A percentile compares a stretch with the other conserved stretches of the same genome.
phyloP scores from a whole-genome alignment of 345 rosid species.

The Brassica incana region DNA sequence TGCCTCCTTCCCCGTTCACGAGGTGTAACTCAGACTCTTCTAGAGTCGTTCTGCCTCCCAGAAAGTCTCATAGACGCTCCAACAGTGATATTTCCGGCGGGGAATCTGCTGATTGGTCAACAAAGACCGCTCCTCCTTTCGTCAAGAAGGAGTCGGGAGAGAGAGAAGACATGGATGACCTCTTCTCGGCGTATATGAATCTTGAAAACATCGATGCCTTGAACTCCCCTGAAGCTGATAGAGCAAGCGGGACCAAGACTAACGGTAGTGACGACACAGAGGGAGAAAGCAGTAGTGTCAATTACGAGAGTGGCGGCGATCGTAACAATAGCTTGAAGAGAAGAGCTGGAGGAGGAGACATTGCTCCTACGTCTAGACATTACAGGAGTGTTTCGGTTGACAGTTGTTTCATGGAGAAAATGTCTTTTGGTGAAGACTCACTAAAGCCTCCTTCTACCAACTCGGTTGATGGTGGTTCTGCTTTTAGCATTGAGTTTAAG shows the following conservation, averaged over 20 bases:
- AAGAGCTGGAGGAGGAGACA: slow-evolving; percentile 67
- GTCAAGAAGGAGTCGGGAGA: slow-evolving; percentile 57
- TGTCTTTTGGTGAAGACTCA: slow-evolving; percentile 74
- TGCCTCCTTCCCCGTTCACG: slow-evolving; percentile 69
- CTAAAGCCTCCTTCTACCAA: slow-evolving; percentile 68
- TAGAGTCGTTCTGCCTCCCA: slow-evolving; percentile 62
- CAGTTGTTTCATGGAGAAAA: slow-evolving; percentile 75
- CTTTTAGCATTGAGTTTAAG: slow-evolving; percentile 65
- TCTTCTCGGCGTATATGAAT: slow-evolving; percentile 94
- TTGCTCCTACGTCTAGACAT: slow-evolving; percentile 72
- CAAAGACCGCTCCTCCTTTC: slow-evolving; percentile 48
- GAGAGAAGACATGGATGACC: slow-evolving; percentile 76
- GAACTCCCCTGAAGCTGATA: slow-evolving; percentile 78
- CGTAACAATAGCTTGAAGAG: slow-evolving; percentile 41
- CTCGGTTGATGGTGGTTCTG: slow-evolving; percentile 59
- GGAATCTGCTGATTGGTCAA: slow-evolving; percentile 39
- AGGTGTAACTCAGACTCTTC: slow-evolving; percentile 47
- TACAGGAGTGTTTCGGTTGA: slow-evolving; percentile 93
- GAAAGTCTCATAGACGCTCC: slow-evolving; percentile 83
- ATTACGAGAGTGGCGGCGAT: slow-evolving; percentile 48
- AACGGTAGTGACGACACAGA: slow-evolving; percentile 72
- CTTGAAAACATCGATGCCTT: slow-evolving; percentile 77
- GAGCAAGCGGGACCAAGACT: slow-evolving; percentile 89
- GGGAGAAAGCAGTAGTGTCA: slow-evolving; percentile 85
- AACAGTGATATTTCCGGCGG: slow-evolving; percentile 82